Evolutionary conservation across 495 filamentous ascomycete species (phyloP).

Genomic region (Xylaria venustula): DNA sequence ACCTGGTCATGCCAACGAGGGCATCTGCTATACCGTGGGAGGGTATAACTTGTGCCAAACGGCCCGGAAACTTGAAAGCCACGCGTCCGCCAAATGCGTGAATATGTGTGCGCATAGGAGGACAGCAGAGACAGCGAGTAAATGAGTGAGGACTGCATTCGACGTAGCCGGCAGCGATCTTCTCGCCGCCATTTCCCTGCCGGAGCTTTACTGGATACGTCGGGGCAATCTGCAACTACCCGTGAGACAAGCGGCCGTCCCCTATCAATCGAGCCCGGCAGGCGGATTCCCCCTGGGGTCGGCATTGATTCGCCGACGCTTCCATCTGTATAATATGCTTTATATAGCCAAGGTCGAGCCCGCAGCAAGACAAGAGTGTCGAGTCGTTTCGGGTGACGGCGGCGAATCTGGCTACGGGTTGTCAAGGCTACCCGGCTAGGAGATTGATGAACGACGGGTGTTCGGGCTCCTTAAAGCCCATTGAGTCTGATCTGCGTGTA

Average conservation of each 20-base stretch:
- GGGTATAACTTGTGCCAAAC: background rate
- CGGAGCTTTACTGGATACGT: slow-evolving; percentile 12
- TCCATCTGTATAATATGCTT: slow-evolving; percentile 20
- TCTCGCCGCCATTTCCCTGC: slow-evolving; percentile 16
- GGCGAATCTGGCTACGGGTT: slow-evolving; percentile 11
- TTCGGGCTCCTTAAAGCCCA: background rate
- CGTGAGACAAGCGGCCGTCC: slow-evolving; percentile 18
- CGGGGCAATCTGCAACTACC: slow-evolving; percentile 24
- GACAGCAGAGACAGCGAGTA: background rate
- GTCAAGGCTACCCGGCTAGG: background rate
- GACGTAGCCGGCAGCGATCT: slow-evolving; percentile 5
- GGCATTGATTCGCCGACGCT: slow-evolving; percentile 19
- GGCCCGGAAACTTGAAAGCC: background rate
- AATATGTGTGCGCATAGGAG: background rate
- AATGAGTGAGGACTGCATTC: no score
- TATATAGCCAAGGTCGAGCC: slow-evolving; percentile 17
- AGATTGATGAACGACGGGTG: background rate
- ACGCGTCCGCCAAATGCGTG: background rate
- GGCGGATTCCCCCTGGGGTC: slow-evolving; percentile 14
- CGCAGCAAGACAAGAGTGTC: slow-evolving; percentile 18
- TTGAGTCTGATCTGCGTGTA: background rate
- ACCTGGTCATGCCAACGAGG: background rate
- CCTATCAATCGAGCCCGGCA: slow-evolving; percentile 18
- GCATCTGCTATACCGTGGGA: background rate
- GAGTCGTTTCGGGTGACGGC: slow-evolving; percentile 21